Base-by-base conservation (phyloP, 2,329 filamentous ascomycete genomes). In the Fusarium duplospermum region DNA sequence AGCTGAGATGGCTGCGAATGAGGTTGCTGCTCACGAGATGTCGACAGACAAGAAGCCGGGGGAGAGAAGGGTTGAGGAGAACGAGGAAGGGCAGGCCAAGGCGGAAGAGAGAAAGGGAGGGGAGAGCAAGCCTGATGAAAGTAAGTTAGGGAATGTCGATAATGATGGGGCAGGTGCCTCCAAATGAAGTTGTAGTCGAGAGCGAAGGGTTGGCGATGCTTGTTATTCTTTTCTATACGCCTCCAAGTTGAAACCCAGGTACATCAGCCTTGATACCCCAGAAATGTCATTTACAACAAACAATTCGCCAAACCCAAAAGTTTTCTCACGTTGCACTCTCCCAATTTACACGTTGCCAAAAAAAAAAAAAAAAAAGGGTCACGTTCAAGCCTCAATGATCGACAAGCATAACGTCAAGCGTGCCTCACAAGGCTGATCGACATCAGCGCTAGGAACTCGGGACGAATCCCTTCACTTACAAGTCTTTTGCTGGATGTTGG, bases 21-120 rank as follows among this genome's bases (percentile, higher is more conserved):
- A 64, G 40, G 36, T 56, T 27, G 50, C 61, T 9, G 65, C 65
- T 27, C 52, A 64, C 8, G 62, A 64, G n/a, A 59, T 42, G 62
- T 24, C 52, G 1, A 31, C 52, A 2, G 40, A 50, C 27, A 36
- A 40, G 27, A 36, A 58, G 14, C 20, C 6, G 8, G 9, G 20
- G 6, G 35, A 27, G 35, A 40, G 6, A 40, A n/a, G 10, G 11
- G 7, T 3, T 27, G 35, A 10, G 16, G 13, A 24, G 33, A 36
- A 22, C 7, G 22, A n/a, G 16, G 9, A 6, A 24, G 45, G 9
- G 3, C 45, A 50, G 9, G 6, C 13, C 10, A 29, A 11, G 16
- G 11, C 45, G 14, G 16, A 31, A 52, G 24, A 31, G 5, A 31
- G 10, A 10, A 52, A 52, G 18, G 14, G 24, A 11, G 47, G 13